Evolutionary conservation across 2,329 filamentous ascomycete species (phyloP), one percentile per base, ranked within the genome.

Genomic region (Fusarium dimerum): DNA sequence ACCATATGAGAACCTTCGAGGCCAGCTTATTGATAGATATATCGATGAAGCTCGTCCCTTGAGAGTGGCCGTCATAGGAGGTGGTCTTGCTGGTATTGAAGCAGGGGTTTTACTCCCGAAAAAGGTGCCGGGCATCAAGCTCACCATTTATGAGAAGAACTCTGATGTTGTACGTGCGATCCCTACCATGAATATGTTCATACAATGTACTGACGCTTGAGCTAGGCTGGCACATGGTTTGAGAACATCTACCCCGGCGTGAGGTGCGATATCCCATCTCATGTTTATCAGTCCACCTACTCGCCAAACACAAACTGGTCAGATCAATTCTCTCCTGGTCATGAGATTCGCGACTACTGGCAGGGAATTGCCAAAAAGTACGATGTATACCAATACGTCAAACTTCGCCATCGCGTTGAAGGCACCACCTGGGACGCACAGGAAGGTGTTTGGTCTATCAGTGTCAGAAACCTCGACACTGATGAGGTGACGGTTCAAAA

Each of bases 281-380:
- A 88, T 65, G 84, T 86, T 17, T 90, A 90, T 61, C 86, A 89
- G 63, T 81, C 81, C 8, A 84, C 83, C 0, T 90, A 89, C 66
- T 76, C 77, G 7, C 85, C 86, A 1, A 90, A 90, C 50, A 81
- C 78, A 0, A 76, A 88, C 57, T 91, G 88, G 88, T 79, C 78
- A 0, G 84, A 89, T 60, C 78, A 85, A 53, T 90, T 88, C 62
- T 81, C 87, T 0, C 81, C 82, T 38, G 87, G 87, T 0, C 66
- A 72, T 5, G 88, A 91, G 66, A 90, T 91, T 52, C 72, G 77
- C 7, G 77, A 82, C 15, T 91, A 91, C 64, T 85, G 85, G 84
- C 78, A 87, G 59, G 68, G 68, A 0, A 68, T 88, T 3, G 85
- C 86, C 0, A 73, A 73, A 8, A 87, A 89, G 59, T 79, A 89